These are phyloP conservation scores for Lathyrus aphaca DNA, from an alignment of 306 rosid genomes.

Conservation along the genomic window DNA sequence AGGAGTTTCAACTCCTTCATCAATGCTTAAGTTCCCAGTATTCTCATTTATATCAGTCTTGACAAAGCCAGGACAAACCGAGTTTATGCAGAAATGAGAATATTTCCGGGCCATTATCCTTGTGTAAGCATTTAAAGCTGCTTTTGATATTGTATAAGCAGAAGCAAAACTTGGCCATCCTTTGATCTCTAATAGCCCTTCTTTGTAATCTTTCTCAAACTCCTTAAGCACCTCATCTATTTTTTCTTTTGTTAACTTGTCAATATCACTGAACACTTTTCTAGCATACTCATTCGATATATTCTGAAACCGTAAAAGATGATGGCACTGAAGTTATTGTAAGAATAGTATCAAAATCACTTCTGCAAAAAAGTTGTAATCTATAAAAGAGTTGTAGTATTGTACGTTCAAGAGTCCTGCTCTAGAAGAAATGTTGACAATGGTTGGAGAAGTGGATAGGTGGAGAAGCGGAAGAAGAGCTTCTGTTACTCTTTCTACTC, in stretches of 20 bases:
- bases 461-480: slow-evolving; percentile 49
- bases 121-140: slow-evolving; percentile 52
- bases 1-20: slow-evolving; percentile 48
- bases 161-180: slow-evolving; percentile 45
- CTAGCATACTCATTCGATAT: slow-evolving; percentile 47
- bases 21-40: slow-evolving; percentile 42
- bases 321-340: slow-evolving; percentile 30
- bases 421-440: slow-evolving; percentile 46
- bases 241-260: slow-evolving; percentile 39
- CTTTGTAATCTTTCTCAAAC: slow-evolving; percentile 45
- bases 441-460: slow-evolving; percentile 45
- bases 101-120: slow-evolving; percentile 45
- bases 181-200: slow-evolving; percentile 43
- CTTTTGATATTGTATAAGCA: slow-evolving; percentile 49
- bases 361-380: background rate
- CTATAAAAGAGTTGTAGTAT: background rate
- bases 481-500: slow-evolving; percentile 40
- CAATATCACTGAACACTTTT: slow-evolving; percentile 32
- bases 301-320: slow-evolving; percentile 32
- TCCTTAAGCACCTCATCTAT: slow-evolving; percentile 39
- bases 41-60: slow-evolving; percentile 48
- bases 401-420: slow-evolving; percentile 43
- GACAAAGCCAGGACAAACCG: slow-evolving; percentile 53
- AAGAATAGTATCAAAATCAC: background rate
- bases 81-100: slow-evolving; percentile 41